Evolutionary conservation across 441 rosid species (phyloP).

Genomic region (Raphanus hybrid): DNA sequence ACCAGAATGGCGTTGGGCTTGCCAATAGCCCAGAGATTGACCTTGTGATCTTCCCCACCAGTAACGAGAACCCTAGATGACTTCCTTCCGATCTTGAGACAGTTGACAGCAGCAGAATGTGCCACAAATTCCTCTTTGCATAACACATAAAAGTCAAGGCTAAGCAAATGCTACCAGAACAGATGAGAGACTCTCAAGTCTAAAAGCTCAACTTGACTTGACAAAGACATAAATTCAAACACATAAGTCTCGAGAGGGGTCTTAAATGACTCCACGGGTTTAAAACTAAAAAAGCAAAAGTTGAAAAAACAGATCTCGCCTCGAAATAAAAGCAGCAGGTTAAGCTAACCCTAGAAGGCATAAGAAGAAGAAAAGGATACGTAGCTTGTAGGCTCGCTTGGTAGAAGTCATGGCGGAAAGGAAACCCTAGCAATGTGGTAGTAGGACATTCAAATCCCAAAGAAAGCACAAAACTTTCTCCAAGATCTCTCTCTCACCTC

Average conservation of each 20-base stretch:
- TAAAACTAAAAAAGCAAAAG: background rate
- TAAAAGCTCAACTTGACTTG: conserved; percentile 31
- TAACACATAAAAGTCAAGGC: conserved; percentile 53
- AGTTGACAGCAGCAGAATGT: conserved; percentile 90
- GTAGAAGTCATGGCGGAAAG: conserved; percentile 69
- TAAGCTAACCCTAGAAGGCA: conserved; percentile 13
- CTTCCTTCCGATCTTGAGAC: conserved; percentile 98
- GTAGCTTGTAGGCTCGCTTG: conserved; percentile 97
- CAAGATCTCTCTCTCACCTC: conserved; percentile 37
- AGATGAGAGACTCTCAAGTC: conserved; percentile 13
- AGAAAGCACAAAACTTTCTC: conserved; percentile 28
- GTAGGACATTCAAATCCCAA: conserved; percentile 34
- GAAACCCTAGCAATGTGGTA: conserved; percentile 34
- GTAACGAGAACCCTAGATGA: conserved; percentile 96
- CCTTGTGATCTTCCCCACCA: conserved; percentile 99
- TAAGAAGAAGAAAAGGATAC: conserved; percentile 66
- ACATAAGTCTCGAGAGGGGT: conserved; percentile 23
- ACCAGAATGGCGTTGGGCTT: conserved; percentile 98
- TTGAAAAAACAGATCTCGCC: conserved; percentile 38
- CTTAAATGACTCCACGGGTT: conserved; percentile 14
- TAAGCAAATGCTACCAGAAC: conserved; percentile 24
- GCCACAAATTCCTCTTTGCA: conserved; percentile 98
- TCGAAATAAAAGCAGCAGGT: conserved; percentile 29
- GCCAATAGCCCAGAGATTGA: conserved; percentile 99
- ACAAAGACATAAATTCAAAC: conserved; percentile 6